Percentiles rank a stretch among this genome's conserved stretches.
Conservation (phyloP, 371 early-diverging fungal species). For the Apophysomyces elegans region DNA sequence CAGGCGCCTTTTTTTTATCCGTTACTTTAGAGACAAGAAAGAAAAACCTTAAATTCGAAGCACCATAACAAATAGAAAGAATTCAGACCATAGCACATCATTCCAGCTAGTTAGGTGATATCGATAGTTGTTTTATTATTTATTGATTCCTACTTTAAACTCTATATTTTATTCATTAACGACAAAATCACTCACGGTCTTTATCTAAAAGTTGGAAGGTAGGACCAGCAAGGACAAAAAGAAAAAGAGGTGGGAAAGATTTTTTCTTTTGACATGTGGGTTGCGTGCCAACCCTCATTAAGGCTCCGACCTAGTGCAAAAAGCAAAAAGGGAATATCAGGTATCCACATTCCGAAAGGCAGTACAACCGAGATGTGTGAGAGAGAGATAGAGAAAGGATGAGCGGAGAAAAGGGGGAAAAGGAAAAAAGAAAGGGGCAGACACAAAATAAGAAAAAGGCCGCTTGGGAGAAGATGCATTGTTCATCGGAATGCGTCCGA, state of each 20-base stretch:
- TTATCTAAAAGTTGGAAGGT: slow-evolving; percentile 5
- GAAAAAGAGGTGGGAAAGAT: not conserved
- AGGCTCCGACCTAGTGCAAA: slow-evolving; percentile 1
- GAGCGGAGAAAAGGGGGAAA: slow-evolving; percentile 1
- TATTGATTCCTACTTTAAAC: too few species aligned
- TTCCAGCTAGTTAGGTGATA: not conserved
- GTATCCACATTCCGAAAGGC: too few species aligned
- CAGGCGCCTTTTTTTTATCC: slow-evolving; percentile 8
- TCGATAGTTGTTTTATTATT: too few species aligned
- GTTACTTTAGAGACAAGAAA: slow-evolving; percentile 1
- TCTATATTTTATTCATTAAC: too few species aligned
- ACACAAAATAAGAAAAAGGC: slow-evolving; percentile 9
- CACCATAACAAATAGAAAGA: slow-evolving; percentile 2
- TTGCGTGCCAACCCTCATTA: not conserved
- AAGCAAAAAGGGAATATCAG: slow-evolving; percentile 2
- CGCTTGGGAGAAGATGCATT: not conserved
- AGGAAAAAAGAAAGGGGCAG: slow-evolving; percentile 13
- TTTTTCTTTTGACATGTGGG: not conserved
- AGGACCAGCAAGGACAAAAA: not conserved
- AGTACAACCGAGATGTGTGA: too few species aligned
- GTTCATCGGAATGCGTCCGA: not conserved
- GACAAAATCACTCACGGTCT: not conserved
- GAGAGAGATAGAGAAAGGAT: too few species aligned
- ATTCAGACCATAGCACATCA: not conserved
- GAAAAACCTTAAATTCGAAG: not conserved